phyloP scores from a whole-genome alignment of 345 rosid species.

The Turritis glabra region DNA sequence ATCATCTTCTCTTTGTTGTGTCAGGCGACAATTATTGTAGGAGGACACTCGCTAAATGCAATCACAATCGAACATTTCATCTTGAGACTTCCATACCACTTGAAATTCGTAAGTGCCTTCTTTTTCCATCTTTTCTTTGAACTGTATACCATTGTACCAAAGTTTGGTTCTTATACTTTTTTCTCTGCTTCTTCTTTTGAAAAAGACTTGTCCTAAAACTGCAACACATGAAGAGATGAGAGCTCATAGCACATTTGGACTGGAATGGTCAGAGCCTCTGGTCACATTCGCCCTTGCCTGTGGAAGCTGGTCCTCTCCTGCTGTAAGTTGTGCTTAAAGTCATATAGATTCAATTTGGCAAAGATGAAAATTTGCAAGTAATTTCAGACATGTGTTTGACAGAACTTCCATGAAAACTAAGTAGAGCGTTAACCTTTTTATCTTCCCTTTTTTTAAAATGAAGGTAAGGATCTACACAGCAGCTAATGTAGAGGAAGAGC shows the following conservation, averaged over 20 bases:
- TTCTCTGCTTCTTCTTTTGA: constrained; percentile 6
- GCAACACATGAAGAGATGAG: constrained; percentile 71
- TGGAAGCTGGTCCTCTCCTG: constrained; percentile 97
- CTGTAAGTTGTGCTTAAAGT: constrained; percentile 53
- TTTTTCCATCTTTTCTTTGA: neutral
- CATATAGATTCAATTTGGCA: neutral
- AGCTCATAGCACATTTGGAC: constrained; percentile 60
- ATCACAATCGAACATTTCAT: constrained; percentile 91
- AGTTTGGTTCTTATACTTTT: neutral
- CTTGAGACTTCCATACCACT: constrained; percentile 86
- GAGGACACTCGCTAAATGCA: constrained; percentile 75
- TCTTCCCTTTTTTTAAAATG: neutral
- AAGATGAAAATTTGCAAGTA: constrained; percentile 1
- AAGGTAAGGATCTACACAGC: constrained; percentile 90
- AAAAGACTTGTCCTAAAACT: constrained; percentile 68
- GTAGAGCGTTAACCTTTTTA: neutral
- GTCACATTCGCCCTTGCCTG: constrained; percentile 87
- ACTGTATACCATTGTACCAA: neutral
- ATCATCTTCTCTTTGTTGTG: constrained; percentile 23
- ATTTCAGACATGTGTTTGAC: neutral
- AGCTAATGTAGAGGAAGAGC: constrained; percentile 64
- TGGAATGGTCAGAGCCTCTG: constrained; percentile 90
- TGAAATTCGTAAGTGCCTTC: constrained; percentile 67
- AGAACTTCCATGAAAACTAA: neutral
- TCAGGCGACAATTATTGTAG: constrained; percentile 79